Evolutionary conservation across 352 stramenopile genomes (phyloP).

Genomic region (Globisporangium apiculatum): DNA sequence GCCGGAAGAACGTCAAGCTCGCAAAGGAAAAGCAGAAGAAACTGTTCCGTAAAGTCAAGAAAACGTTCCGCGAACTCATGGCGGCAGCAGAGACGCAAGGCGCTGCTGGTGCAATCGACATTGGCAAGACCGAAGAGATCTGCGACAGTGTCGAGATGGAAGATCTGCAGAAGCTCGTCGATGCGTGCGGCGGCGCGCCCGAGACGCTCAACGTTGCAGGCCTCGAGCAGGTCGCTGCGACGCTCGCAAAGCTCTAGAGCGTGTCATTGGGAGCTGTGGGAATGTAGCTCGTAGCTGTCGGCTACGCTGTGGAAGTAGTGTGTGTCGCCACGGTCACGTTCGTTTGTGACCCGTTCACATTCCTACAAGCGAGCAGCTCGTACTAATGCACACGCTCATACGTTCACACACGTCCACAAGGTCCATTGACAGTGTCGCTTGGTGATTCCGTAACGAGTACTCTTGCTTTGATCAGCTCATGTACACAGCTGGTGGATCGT

Average conservation of each 20-base stretch:
- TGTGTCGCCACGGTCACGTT: too few relatives aligned
- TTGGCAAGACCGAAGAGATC: slow-evolving; percentile 69
- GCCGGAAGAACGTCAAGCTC: slow-evolving; percentile 65
- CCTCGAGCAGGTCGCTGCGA: slow-evolving; percentile 40
- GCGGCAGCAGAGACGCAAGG: slow-evolving; percentile 46
- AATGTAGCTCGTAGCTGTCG: neutral
- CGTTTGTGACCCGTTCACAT: too few relatives aligned
- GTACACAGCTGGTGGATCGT: too few relatives aligned
- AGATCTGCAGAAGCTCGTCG: slow-evolving; percentile 53
- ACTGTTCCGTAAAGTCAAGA: slow-evolving; percentile 78
- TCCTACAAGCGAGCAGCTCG: too few relatives aligned
- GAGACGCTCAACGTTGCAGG: slow-evolving; percentile 53
- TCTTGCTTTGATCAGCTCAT: too few relatives aligned
- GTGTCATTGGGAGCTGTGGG: neutral
- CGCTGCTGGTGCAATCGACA: slow-evolving; percentile 49
- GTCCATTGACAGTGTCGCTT: too few relatives aligned
- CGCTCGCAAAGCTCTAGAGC: slow-evolving; percentile 38
- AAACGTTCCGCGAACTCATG: slow-evolving; percentile 79
- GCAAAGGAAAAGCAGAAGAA: slow-evolving; percentile 85
- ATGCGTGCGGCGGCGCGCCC: slow-evolving; percentile 37
- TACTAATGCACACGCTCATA: too few relatives aligned
- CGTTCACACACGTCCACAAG: too few relatives aligned
- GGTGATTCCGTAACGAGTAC: too few relatives aligned
- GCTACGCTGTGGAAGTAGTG: too few relatives aligned
- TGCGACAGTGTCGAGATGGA: slow-evolving; percentile 72